Conservation (phyloP, 768 basidiomycete species). For the Dictyophora rubrovolvata region DNA sequence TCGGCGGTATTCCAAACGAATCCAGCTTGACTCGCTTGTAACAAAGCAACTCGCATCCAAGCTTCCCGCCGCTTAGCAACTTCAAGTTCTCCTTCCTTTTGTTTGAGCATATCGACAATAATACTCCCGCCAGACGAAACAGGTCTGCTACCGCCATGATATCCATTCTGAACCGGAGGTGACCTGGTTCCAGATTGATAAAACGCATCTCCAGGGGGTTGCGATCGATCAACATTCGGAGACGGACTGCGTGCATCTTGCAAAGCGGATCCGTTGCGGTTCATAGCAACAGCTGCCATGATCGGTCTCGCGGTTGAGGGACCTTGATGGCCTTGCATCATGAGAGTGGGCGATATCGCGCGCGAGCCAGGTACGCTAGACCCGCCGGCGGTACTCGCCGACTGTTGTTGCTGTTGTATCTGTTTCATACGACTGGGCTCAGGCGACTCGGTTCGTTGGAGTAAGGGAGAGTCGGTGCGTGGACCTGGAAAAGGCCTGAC, state of each 20-base stretch:
- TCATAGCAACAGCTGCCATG: constrained; percentile 47
- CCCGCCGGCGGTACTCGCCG: neutral
- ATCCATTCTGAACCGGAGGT: constrained; percentile 23
- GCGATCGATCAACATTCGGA: constrained; percentile 43
- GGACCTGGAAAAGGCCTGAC: constrained; percentile 2
- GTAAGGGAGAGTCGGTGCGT: constrained; percentile 1
- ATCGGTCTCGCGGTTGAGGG: constrained; percentile 26
- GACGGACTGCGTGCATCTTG: constrained; percentile 46
- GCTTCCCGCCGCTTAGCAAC: constrained; percentile 61
- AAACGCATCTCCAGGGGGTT: constrained; percentile 53
- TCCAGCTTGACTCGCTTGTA: constrained; percentile 66
- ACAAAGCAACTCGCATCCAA: constrained; percentile 80
- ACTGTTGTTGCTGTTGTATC: neutral
- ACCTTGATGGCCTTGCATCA: neutral
- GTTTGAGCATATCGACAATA: constrained; percentile 68
- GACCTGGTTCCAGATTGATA: constrained; percentile 23
- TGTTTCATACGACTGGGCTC: neutral
- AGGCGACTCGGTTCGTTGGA: constrained; percentile 4
- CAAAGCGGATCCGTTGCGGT: constrained; percentile 34
- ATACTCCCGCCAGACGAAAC: constrained; percentile 48
- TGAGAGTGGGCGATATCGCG: constrained; percentile 9
- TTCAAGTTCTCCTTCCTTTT: constrained; percentile 75
- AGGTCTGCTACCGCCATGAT: constrained; percentile 44
- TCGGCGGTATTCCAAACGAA: constrained; percentile 52
- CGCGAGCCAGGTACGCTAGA: neutral